Evolutionary conservation across 352 stramenopile species (phyloP).

Genomic region (Globisporangium emineosum): DNA sequence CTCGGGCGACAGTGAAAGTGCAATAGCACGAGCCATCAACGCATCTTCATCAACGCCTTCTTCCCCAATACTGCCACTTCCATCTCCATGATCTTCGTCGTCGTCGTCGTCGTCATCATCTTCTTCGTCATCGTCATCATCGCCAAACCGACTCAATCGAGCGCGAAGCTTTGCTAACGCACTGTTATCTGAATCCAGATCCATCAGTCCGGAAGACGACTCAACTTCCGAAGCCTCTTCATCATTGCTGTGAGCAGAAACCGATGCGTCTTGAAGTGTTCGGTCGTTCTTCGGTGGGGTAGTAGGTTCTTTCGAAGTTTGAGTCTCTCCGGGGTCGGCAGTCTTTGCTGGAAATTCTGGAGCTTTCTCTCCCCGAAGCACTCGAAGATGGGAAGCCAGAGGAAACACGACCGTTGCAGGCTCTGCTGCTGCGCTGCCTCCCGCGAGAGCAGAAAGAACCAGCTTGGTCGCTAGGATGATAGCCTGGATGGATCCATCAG

Average conservation of each 20-base stretch:
- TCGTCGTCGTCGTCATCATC: conserved; percentile 61
- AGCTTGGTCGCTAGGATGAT: conserved; percentile 74
- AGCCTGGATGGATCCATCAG: conserved; percentile 71
- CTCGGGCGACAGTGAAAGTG: conserved; percentile 83
- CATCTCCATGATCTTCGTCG: conserved; percentile 47
- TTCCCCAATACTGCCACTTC: conserved; percentile 40
- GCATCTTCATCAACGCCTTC: conserved; percentile 86
- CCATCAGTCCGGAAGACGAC: conserved; percentile 43
- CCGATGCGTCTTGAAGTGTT: not conserved
- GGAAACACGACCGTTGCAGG: conserved; percentile 33
- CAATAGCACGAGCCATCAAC: conserved; percentile 86
- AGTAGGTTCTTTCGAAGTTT: conserved; percentile 27
- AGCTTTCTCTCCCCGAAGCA: conserved; percentile 65
- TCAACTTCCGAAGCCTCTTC: conserved; percentile 25
- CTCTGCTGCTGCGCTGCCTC: conserved; percentile 14
- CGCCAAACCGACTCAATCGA: conserved; percentile 65
- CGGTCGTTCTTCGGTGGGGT: conserved; percentile 31
- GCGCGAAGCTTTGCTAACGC: conserved; percentile 60
- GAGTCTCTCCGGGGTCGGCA: not conserved
- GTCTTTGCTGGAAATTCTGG: conserved; percentile 39
- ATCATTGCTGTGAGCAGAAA: conserved; percentile 14
- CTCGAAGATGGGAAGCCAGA: conserved; percentile 65
- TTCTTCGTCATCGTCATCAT: conserved; percentile 34
- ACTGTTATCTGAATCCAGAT: conserved; percentile 64
- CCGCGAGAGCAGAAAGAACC: conserved; percentile 43